phyloP scores from a whole-genome alignment of 306 rosid genomes.

The Neltuma alba region DNA sequence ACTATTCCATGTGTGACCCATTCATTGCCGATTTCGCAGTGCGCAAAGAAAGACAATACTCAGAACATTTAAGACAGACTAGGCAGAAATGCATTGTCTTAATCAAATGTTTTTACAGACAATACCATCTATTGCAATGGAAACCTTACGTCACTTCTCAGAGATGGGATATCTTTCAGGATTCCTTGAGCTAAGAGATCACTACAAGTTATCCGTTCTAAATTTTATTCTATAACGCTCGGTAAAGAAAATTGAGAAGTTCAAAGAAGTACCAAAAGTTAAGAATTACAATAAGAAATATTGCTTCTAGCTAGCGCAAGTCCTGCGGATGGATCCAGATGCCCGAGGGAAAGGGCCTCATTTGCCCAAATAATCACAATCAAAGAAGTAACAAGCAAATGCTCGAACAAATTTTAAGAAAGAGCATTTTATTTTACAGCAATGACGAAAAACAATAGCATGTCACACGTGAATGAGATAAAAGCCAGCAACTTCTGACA shows the following conservation, averaged over 20 bases:
- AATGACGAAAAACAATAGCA: background rate
- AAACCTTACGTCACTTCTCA: background rate
- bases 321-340: background rate
- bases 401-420: background rate
- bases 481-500: slow-evolving; percentile 10
- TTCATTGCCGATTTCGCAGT: background rate
- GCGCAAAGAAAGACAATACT: background rate
- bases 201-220: background rate
- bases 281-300: background rate
- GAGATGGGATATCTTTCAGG: background rate
- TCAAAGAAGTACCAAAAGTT: background rate
- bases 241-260: background rate
- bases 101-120: slow-evolving; percentile 2
- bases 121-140: background rate
- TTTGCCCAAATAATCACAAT: slow-evolving; percentile 1
- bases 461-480: background rate
- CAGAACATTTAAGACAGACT: background rate
- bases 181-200: background rate
- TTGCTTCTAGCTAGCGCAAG: background rate
- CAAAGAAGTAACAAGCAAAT: background rate
- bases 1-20: background rate
- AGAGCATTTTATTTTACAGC: background rate
- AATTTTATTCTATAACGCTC: background rate
- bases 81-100: slow-evolving; percentile 5
- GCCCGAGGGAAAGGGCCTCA: background rate